These are phyloP conservation scores for Fusarium abutilonis DNA, from an alignment of 2,329 filamentous ascomycete species.

Conservation along the genomic window DNA sequence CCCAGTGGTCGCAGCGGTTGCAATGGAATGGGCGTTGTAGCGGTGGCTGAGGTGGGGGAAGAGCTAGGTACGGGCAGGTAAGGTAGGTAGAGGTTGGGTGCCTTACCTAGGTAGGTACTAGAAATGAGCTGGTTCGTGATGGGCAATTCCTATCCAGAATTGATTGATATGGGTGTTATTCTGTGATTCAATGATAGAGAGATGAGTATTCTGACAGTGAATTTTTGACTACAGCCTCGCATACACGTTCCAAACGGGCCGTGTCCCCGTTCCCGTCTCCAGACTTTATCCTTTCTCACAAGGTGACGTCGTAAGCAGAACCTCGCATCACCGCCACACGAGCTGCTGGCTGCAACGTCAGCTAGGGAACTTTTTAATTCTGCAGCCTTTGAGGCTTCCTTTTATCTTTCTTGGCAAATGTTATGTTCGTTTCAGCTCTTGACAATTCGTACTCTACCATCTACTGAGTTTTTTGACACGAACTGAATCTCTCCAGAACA, in stretches of 20 bases:
- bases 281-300: conserved; percentile 31
- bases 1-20: conserved; percentile 33
- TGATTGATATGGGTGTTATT: conserved; percentile 3
- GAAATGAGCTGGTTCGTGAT: conserved; percentile 10
- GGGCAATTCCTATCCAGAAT: no score
- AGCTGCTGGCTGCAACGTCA: conserved; percentile 38
- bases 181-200: not conserved
- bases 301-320: conserved; percentile 44
- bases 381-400: conserved; percentile 44
- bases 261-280: conserved; percentile 15
- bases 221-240: conserved; percentile 1
- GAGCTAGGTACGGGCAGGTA: no score
- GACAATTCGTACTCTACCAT: not conserved
- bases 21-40: conserved; percentile 29
- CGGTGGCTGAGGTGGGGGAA: conserved; percentile 35
- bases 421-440: conserved; percentile 3
- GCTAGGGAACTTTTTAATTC: conserved; percentile 40
- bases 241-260: conserved; percentile 19
- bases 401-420: conserved; percentile 33
- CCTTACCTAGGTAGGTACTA: conserved; percentile 10
- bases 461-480: not conserved
- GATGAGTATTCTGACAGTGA: not conserved
- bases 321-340: conserved; percentile 36
- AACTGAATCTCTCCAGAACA: not conserved
- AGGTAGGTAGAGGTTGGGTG: not conserved